Evolutionary conservation across 352 stramenopile species (phyloP).

Genomic region (Peronospora destructor): DNA sequence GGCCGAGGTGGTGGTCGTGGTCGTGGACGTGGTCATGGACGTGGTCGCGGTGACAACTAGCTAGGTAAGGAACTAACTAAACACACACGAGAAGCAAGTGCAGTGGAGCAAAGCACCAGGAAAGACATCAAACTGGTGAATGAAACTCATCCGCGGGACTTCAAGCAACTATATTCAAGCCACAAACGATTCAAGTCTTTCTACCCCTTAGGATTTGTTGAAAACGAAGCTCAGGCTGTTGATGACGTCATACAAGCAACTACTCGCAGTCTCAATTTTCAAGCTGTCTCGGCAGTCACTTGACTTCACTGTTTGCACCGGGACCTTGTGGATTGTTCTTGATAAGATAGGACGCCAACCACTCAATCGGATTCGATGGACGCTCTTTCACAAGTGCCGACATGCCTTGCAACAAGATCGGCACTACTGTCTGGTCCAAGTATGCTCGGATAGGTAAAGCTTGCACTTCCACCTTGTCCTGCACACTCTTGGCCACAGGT

Average conservation of each 20-base stretch:
- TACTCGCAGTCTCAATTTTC: background rate
- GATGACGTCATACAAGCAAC: constrained; percentile 2
- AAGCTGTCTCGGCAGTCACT: constrained; percentile 34
- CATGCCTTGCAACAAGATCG: constrained; percentile 97
- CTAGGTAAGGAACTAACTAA: constrained; percentile 9
- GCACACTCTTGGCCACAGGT: constrained; percentile 57
- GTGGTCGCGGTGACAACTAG: constrained; percentile 37
- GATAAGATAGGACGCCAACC: constrained; percentile 93
- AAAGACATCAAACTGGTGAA: constrained; percentile 7
- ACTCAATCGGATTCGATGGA: constrained; percentile 95
- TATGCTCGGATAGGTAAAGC: constrained; percentile 95
- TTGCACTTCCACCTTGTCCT: constrained; percentile 89
- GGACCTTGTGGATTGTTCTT: constrained; percentile 93
- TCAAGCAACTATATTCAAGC: constrained; percentile 13
- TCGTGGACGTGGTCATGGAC: no score
- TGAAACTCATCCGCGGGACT: constrained; percentile 1
- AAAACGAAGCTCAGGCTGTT: constrained; percentile 18
- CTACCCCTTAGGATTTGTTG: background rate
- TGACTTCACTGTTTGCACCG: constrained; percentile 38
- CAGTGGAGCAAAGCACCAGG: constrained; percentile 1
- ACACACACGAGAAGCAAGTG: background rate
- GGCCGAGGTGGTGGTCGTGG: no score
- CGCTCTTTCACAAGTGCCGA: constrained; percentile 96
- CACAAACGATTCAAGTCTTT: constrained; percentile 11
- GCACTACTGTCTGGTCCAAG: constrained; percentile 97